Percentiles rank a stretch among this genome's conserved stretches.
These are phyloP conservation scores for Buddleja alternifolia DNA, from an alignment of 257 asterid genomes.

Conservation along the genomic window DNA sequence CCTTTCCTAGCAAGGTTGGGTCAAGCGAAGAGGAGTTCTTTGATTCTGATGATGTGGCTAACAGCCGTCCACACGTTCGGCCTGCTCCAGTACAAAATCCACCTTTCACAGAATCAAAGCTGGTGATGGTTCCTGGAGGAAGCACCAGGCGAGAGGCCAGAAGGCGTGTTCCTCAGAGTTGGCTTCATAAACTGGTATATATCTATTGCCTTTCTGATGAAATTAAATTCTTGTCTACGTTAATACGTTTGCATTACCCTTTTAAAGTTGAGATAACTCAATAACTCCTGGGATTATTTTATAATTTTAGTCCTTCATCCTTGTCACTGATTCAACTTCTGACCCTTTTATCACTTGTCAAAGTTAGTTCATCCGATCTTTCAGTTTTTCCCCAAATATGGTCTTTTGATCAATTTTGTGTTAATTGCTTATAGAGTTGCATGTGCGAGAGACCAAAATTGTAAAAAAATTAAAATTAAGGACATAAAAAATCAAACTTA, in stretches of 20 bases:
- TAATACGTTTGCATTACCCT: neutral
- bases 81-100: slow-evolving; percentile 48
- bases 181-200: slow-evolving; percentile 83
- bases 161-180: slow-evolving; percentile 65
- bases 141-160: slow-evolving; percentile 58
- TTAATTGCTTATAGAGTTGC: no score
- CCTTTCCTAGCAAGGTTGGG: slow-evolving; percentile 84
- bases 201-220: slow-evolving; percentile 4
- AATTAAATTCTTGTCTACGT: neutral
- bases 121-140: slow-evolving; percentile 56
- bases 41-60: slow-evolving; percentile 84
- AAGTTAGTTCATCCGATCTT: no score
- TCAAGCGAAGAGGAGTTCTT: slow-evolving; percentile 94
- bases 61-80: slow-evolving; percentile 59
- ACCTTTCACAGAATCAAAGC: slow-evolving; percentile 58
- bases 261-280: neutral
- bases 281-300: neutral
- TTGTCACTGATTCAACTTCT: no score
- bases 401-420: no score
- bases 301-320: no score
- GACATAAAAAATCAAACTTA: no score
- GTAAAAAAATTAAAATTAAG: no score
- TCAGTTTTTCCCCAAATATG: no score
- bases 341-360: no score
- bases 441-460: no score